phyloP scores from a whole-genome alignment of 169 alveolate species.

The Plasmodium coatneyi region DNA sequence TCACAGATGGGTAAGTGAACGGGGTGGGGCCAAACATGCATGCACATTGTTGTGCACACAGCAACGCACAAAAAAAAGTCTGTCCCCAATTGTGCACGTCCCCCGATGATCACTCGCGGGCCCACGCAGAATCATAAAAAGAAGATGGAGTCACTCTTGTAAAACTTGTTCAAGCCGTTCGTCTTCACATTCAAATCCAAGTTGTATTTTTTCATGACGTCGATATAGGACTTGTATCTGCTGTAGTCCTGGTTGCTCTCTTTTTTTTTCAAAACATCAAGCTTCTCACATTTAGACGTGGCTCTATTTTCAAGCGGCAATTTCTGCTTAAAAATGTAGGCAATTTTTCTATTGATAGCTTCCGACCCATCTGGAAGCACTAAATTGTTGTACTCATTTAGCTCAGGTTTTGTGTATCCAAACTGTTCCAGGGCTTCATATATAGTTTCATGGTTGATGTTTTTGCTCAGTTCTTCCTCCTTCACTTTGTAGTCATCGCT shows the following conservation, averaged over 20 bases:
- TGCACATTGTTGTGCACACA: neutral
- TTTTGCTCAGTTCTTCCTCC: constrained; percentile 66
- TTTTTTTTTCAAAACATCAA: constrained; percentile 55
- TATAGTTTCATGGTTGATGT: constrained; percentile 13
- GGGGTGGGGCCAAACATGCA: neutral
- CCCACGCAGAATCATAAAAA: constrained; percentile 12
- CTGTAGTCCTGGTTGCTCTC: constrained; percentile 17
- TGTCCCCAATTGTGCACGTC: neutral
- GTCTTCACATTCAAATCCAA: constrained; percentile 68
- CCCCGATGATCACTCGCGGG: neutral
- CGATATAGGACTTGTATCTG: constrained; percentile 40
- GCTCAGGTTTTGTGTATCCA: constrained; percentile 67
- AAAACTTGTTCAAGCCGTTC: constrained; percentile 57
- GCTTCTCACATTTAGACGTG: constrained; percentile 25
- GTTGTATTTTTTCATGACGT: constrained; percentile 37
- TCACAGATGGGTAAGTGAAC: neutral
- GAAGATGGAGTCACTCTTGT: constrained; percentile 68
- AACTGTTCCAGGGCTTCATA: constrained; percentile 58
- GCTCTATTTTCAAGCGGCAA: constrained; percentile 68
- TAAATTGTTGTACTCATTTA: constrained; percentile 85
- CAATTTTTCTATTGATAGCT: constrained; percentile 87
- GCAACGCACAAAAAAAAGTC: neutral
- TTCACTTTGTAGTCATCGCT: constrained; percentile 54
- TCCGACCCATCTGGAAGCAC: constrained; percentile 90
- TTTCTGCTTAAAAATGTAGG: constrained; percentile 88